These are phyloP conservation scores for Bodo saltans DNA, from an alignment of 78 protist genomes.

Conservation along the genomic window DNA sequence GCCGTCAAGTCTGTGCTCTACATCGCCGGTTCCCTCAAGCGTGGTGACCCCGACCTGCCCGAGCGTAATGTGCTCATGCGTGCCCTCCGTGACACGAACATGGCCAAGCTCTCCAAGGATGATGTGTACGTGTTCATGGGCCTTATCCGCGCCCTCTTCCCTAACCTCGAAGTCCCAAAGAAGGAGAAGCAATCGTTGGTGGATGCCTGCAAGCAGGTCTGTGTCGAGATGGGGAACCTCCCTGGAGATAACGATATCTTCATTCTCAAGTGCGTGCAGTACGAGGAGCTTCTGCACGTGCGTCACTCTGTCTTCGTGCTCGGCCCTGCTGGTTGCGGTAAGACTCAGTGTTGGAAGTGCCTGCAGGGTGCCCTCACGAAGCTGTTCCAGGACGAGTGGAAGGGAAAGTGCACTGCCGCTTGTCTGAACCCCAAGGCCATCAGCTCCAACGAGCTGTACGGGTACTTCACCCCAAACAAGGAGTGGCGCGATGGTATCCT, in stretches of 20 bases:
- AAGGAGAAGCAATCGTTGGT: conserved; percentile 47
- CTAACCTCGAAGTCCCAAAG: conserved; percentile 46
- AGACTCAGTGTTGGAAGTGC: conserved; percentile 49
- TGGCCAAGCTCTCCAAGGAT: conserved; percentile 62
- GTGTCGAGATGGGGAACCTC: conserved; percentile 33
- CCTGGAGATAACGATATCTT: conserved; percentile 63
- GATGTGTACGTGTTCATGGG: conserved; percentile 70
- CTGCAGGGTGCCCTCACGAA: conserved; percentile 36
- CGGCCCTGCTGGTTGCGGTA: conserved; percentile 72
- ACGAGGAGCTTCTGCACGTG: conserved; percentile 64
- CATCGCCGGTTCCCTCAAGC: conserved; percentile 80
- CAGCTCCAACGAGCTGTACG: conserved; percentile 57
- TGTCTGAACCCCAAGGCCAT: conserved; percentile 72
- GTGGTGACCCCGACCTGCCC: conserved; percentile 66
- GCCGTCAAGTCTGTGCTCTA: conserved; percentile 83
- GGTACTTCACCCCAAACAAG: conserved; percentile 45
- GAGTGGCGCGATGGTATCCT: conserved; percentile 66
- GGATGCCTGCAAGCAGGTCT: conserved; percentile 25
- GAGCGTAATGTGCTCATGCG: conserved; percentile 70
- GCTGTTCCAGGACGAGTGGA: conserved; percentile 40
- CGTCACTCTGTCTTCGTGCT: conserved; percentile 77
- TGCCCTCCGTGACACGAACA: conserved; percentile 82
- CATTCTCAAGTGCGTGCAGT: conserved; percentile 66
- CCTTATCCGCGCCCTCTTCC: conserved; percentile 67
- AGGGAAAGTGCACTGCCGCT: neutral